Conservation (phyloP, 2,329 filamentous ascomycete genomes). For the Sarocladium strictum region DNA sequence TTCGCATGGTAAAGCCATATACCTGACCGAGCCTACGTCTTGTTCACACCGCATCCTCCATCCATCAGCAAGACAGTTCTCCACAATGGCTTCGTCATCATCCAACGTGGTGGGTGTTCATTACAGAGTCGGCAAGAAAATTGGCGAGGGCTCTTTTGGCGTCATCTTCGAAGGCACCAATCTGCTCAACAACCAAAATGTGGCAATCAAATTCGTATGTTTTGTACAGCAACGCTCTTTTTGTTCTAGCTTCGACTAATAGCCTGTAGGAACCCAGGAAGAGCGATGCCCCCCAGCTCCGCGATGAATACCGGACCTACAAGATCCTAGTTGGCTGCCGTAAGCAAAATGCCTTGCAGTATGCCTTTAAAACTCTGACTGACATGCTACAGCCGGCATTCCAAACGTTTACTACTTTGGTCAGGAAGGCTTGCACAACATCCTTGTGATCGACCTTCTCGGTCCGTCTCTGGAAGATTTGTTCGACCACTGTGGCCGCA, state of each 20-base stretch:
- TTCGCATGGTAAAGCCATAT: not conserved
- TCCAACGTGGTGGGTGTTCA: conserved; percentile 98
- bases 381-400: conserved; percentile 68
- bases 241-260: conserved; percentile 1
- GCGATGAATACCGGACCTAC: conserved; percentile 98
- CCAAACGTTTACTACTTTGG: conserved; percentile 99
- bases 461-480: conserved; percentile 93
- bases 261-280: conserved; percentile 83
- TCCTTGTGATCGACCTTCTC: conserved; percentile 93
- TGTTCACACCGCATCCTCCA: not conserved
- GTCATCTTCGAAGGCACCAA: conserved; percentile 99
- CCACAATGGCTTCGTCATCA: conserved; percentile 74
- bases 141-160: conserved; percentile 96
- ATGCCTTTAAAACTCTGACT: conserved; percentile 16
- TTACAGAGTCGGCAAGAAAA: conserved; percentile 98
- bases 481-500: conserved; percentile 93
- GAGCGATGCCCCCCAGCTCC: conserved; percentile 94
- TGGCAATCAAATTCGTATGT: conserved; percentile 98
- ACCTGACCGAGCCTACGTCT: not conserved
- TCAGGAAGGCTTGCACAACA: conserved; percentile 97
- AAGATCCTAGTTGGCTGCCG: conserved; percentile 99
- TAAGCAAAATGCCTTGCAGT: conserved; percentile 44
- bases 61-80: conserved; percentile 14
- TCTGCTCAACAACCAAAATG: conserved; percentile 96
- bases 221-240: not conserved